Evolutionary conservation across 257 asterid species (phyloP).

Genomic region (Solanum gandarillasii): DNA sequence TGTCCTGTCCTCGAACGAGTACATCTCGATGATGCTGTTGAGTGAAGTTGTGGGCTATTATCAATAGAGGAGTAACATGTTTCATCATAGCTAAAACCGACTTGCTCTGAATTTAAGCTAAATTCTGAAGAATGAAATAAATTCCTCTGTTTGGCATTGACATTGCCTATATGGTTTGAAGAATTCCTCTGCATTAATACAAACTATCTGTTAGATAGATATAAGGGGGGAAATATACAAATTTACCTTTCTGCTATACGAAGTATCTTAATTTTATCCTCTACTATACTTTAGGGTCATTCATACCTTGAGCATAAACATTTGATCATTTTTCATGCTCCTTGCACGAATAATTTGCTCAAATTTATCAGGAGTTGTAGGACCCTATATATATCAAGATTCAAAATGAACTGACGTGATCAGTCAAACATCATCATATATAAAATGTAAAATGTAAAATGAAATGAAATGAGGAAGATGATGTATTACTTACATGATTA

Average conservation of each 20-base stretch:
- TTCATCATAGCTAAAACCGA: constrained; percentile 31
- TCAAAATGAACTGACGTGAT: neutral
- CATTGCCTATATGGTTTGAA: constrained; percentile 4
- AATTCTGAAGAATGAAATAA: constrained; percentile 48
- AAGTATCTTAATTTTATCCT: neutral
- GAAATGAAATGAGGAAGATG: neutral
- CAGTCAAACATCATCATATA: neutral
- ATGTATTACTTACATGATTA: constrained; percentile 22
- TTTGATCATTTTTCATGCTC: constrained; percentile 41
- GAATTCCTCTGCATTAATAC: constrained; percentile 35
- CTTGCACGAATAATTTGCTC: constrained; percentile 38
- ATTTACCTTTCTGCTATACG: neutral
- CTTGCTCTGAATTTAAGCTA: constrained; percentile 33
- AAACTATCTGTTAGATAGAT: neutral
- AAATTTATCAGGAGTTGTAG: constrained; percentile 70
- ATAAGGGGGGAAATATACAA: neutral
- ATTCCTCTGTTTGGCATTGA: constrained; percentile 14
- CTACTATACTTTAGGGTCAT: neutral
- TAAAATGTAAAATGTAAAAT: neutral
- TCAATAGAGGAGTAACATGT: constrained; percentile 37
- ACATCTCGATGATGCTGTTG: constrained; percentile 30
- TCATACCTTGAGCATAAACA: constrained; percentile 30
- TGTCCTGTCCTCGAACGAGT: constrained; percentile 25
- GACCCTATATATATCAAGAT: constrained; percentile 44
- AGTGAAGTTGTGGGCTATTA: constrained; percentile 40